A percentile compares a stretch with the other conserved stretches of the same genome.
Conservation (phyloP, 768 basidiomycete genomes). For the Termitomyces sp. region DNA sequence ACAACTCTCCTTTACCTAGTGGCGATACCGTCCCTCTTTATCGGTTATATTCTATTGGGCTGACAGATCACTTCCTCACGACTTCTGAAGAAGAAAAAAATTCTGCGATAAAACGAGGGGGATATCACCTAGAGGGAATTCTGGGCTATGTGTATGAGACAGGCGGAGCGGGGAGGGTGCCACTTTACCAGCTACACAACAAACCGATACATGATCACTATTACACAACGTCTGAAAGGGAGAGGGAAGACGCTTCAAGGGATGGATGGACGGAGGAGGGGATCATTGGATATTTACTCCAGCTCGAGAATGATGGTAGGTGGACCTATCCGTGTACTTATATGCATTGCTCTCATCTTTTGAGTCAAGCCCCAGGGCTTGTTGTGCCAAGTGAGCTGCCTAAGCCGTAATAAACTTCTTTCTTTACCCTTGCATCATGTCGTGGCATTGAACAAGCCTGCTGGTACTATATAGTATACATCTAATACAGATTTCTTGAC, state of each 20-base stretch:
- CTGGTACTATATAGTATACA: not conserved
- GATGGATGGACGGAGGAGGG: constrained; percentile 23
- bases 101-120: constrained; percentile 19
- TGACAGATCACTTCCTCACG: constrained; percentile 22
- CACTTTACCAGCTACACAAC: constrained; percentile 22
- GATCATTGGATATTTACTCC: constrained; percentile 17
- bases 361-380: constrained; percentile 9
- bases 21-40: constrained; percentile 21
- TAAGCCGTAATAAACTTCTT: not conserved
- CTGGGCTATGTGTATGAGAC: constrained; percentile 20
- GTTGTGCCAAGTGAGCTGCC: not conserved
- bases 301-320: constrained; percentile 13
- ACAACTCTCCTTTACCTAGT: constrained; percentile 13
- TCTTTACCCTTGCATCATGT: not conserved
- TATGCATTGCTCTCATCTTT: not conserved
- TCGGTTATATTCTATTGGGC: constrained; percentile 20
- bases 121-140: constrained; percentile 22
- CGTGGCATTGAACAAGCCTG: not conserved
- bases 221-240: constrained; percentile 20
- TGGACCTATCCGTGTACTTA: not conserved
- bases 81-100: constrained; percentile 17
- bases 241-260: constrained; percentile 22
- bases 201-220: constrained; percentile 20
- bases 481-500: not conserved
- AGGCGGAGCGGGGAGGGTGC: constrained; percentile 16